Conservation (phyloP, 768 basidiomycete genomes). For the Saitozyma sp. region DNA sequence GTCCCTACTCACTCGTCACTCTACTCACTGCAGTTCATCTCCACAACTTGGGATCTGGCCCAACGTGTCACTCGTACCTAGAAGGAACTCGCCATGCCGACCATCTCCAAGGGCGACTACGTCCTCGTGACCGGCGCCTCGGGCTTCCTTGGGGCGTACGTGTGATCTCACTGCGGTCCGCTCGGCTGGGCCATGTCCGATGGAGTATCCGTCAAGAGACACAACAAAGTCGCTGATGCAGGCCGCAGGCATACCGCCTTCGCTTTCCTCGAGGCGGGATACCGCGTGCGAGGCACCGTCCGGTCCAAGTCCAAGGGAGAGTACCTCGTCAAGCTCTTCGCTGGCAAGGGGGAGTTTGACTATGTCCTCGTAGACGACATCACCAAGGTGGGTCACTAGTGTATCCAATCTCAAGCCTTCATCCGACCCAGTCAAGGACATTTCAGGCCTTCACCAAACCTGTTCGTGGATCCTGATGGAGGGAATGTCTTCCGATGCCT, state of each 20-base stretch:
- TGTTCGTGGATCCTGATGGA: background rate
- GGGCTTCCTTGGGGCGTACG: slow-evolving; percentile 35
- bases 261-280: no score
- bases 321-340: slow-evolving; percentile 60
- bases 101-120: slow-evolving; percentile 23
- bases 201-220: no score
- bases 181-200: no score
- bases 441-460: no score
- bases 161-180: background rate
- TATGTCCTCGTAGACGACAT: slow-evolving; percentile 73
- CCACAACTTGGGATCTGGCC: no score
- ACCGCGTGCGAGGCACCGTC: slow-evolving; percentile 60
- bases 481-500: no score
- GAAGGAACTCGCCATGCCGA: slow-evolving; percentile 12
- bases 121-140: slow-evolving; percentile 42
- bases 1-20: no score
- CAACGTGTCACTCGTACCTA: no score
- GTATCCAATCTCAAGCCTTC: background rate
- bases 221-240: no score
- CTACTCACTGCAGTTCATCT: no score
- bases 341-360: slow-evolving; percentile 55
- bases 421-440: no score
- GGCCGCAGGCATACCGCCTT: no score
- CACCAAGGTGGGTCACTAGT: slow-evolving; percentile 53
- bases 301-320: slow-evolving; percentile 64